phyloP scores from a whole-genome alignment of 2,329 filamentous ascomycete species.

The Penicillium janthinellum region DNA sequence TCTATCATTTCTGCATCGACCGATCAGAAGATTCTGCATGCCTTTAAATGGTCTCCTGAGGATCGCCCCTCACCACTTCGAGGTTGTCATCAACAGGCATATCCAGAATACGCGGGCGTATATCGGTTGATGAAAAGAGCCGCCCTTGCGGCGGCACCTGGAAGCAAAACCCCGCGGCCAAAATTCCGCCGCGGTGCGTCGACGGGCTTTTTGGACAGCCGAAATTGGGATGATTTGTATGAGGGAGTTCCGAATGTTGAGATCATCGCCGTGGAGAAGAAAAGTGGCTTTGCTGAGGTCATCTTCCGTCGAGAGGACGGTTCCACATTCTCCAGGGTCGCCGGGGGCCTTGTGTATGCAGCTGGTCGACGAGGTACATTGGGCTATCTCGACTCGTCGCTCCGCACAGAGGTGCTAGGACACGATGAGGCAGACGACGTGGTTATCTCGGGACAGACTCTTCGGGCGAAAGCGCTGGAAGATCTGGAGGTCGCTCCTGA shows the following conservation, averaged over 20 bases:
- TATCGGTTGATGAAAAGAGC: slow-evolving; percentile 63
- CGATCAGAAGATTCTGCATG: slow-evolving; percentile 54
- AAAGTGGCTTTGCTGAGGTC: slow-evolving; percentile 39
- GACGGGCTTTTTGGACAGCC: slow-evolving; percentile 50
- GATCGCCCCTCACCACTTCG: slow-evolving; percentile 58
- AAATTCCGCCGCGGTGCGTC: slow-evolving; percentile 41
- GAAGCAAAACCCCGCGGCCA: slow-evolving; percentile 25
- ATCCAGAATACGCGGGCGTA: slow-evolving; percentile 63
- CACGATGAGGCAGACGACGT: slow-evolving; percentile 17
- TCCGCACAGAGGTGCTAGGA: slow-evolving; percentile 53
- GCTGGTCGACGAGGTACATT: slow-evolving; percentile 60
- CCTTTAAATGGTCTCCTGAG: slow-evolving; percentile 63
- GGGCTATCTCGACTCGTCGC: slow-evolving; percentile 50
- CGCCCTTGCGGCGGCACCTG: slow-evolving; percentile 28
- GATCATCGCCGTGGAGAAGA: slow-evolving; percentile 43
- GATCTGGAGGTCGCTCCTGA: slow-evolving; percentile 56
- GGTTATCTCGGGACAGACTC: slow-evolving; percentile 55
- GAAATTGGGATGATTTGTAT: slow-evolving; percentile 55
- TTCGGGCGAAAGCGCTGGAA: slow-evolving; percentile 55
- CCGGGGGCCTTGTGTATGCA: slow-evolving; percentile 57
- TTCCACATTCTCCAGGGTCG: slow-evolving; percentile 45
- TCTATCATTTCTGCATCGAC: slow-evolving; percentile 55
- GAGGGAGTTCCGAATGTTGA: slow-evolving; percentile 59
- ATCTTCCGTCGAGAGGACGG: slow-evolving; percentile 49
- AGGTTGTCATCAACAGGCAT: slow-evolving; percentile 62